Conservation (phyloP, 306 rosid species). For the Casuarina cunninghamiana region DNA sequence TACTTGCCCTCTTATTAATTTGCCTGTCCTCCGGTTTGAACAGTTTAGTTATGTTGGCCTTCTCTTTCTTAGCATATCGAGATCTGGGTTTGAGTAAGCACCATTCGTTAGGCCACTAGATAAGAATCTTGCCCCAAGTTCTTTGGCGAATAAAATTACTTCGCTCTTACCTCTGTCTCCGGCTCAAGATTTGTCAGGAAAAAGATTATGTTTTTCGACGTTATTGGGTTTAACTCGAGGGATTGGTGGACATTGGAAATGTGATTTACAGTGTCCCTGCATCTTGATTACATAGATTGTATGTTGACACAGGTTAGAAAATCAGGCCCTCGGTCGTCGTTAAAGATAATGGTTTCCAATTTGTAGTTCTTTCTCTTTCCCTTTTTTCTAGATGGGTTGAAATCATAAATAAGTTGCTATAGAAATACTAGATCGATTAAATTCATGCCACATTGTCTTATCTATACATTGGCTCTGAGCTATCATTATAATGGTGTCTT, state of each 20-base stretch:
- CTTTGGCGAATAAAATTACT: background rate
- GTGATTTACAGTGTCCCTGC: background rate
- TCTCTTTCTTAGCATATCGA: slow-evolving; percentile 8
- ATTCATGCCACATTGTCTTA: background rate
- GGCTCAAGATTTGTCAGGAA: background rate
- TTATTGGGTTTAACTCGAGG: slow-evolving; percentile 8
- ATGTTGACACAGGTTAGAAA: slow-evolving; percentile 4
- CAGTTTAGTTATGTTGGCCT: background rate
- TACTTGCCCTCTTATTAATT: background rate
- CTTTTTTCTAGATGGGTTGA: background rate
- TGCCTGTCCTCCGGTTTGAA: background rate
- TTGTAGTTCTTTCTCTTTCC: background rate
- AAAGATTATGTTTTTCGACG: background rate
- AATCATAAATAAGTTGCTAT: background rate
- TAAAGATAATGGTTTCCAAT: background rate
- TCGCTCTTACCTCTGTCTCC: background rate
- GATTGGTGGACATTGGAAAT: background rate
- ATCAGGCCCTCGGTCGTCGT: background rate
- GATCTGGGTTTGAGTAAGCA: background rate
- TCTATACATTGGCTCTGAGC: background rate
- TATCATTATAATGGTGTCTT: background rate
- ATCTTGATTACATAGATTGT: background rate
- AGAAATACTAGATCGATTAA: background rate
- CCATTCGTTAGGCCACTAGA: background rate
- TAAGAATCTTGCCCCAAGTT: background rate